phyloP scores from a whole-genome alignment of 164 flowering plant genomes.

The Chimonanthus salicifolius region DNA sequence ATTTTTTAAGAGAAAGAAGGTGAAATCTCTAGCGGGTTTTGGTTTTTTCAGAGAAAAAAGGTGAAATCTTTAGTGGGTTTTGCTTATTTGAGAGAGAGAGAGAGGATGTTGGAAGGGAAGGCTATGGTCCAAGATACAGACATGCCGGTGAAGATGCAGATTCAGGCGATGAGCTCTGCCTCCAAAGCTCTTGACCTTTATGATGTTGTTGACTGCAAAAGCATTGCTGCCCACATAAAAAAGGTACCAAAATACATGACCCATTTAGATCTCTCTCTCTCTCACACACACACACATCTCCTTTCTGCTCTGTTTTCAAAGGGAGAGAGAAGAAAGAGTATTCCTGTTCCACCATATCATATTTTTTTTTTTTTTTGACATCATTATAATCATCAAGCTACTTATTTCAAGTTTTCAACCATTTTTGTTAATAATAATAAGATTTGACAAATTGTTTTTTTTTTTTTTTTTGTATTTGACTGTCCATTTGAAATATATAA shows the following conservation, averaged over 20 bases:
- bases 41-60: not conserved
- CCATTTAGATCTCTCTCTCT: not conserved
- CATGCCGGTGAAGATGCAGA: conserved; percentile 93
- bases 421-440: too few relatives aligned
- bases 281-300: not conserved
- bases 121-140: conserved; percentile 80
- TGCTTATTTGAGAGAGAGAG: conserved; percentile 6
- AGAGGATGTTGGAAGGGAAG: conserved; percentile 87
- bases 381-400: too few relatives aligned
- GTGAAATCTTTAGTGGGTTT: not conserved
- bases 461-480: too few relatives aligned
- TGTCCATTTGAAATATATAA: too few relatives aligned
- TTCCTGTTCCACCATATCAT: too few relatives aligned
- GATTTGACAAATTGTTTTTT: too few relatives aligned
- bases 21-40: conserved; percentile 11
- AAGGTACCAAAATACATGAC: conserved; percentile 36
- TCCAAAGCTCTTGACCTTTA: conserved; percentile 80
- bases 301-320: too few relatives aligned
- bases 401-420: too few relatives aligned
- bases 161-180: conserved; percentile 77
- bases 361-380: too few relatives aligned
- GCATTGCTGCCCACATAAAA: conserved; percentile 83
- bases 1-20: not conserved
- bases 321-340: too few relatives aligned
- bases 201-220: conserved; percentile 73